These are phyloP conservation scores for Chlorella sp. DNA, from an alignment of 139 green algal species.

Conservation along the genomic window DNA sequence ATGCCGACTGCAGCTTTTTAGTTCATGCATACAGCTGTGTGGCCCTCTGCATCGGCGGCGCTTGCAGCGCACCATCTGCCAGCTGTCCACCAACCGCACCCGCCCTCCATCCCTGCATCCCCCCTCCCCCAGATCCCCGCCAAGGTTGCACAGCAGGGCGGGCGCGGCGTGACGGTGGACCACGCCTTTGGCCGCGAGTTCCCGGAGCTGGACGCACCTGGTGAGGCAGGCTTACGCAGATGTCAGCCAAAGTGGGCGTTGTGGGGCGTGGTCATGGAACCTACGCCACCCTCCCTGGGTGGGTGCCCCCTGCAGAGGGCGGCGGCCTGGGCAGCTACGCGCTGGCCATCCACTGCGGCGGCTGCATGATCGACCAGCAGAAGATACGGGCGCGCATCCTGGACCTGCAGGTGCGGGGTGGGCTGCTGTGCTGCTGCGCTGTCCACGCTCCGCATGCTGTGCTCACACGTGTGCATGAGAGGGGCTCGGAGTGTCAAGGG, in stretches of 20 bases:
- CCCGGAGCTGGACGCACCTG: constrained; percentile 30
- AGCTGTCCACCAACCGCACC: background rate
- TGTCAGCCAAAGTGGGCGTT: no score
- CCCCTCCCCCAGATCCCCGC: constrained; percentile 46
- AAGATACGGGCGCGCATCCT: constrained; percentile 59
- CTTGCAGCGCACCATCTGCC: background rate
- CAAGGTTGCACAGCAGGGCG: constrained; percentile 39
- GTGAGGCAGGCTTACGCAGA: background rate
- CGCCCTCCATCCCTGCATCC: background rate
- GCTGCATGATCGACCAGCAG: constrained; percentile 71
- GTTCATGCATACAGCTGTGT: no score
- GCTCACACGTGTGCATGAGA: no score
- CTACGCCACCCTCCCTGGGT: background rate
- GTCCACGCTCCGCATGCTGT: no score
- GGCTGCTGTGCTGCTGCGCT: background rate
- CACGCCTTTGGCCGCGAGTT: constrained; percentile 66
- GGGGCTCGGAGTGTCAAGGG: no score
- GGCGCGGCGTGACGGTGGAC: constrained; percentile 49
- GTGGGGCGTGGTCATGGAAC: no score
- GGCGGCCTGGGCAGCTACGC: constrained; percentile 42
- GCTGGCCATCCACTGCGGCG: constrained; percentile 66
- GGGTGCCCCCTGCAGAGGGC: background rate
- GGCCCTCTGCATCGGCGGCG: no score
- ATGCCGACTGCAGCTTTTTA: no score
- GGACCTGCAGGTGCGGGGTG: constrained; percentile 22